Evolutionary conservation across 1,284 basidiomycete genomes (phyloP).

Genomic region (Boletus semigastroideus): DNA sequence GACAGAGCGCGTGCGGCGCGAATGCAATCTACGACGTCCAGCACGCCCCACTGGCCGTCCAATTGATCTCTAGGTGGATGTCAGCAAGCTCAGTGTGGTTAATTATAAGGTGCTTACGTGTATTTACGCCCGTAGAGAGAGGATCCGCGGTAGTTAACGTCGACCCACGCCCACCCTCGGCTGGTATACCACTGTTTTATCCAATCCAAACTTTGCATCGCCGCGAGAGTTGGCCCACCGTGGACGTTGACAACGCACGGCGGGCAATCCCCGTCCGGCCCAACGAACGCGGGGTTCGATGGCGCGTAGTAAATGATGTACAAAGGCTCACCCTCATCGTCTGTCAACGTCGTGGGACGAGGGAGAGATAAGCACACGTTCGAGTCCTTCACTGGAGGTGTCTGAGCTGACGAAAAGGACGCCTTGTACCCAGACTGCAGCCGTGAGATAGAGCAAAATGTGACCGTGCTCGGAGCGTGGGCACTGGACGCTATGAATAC

Average conservation of each 20-base stretch:
- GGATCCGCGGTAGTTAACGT: slow-evolving; percentile 4
- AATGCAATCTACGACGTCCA: slow-evolving; percentile 2
- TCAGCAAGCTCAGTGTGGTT: background rate
- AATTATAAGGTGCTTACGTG: background rate
- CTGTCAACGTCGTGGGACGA: background rate
- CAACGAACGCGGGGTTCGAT: background rate
- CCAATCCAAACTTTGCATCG: background rate
- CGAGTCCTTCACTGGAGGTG: background rate
- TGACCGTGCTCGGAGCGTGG: background rate
- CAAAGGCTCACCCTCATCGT: background rate
- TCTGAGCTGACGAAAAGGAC: background rate
- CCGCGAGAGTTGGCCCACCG: background rate
- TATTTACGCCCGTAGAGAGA: slow-evolving; percentile 2
- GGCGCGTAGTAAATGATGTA: slow-evolving; percentile 2
- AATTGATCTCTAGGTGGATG: background rate
- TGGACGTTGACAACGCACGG: slow-evolving; percentile 3
- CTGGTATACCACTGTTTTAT: slow-evolving; percentile 5
- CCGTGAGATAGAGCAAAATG: background rate
- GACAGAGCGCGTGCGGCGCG: background rate
- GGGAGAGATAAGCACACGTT: background rate
- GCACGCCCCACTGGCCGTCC: slow-evolving; percentile 1
- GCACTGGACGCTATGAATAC: slow-evolving; percentile 1
- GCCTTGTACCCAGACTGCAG: background rate
- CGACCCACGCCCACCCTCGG: slow-evolving; percentile 5
- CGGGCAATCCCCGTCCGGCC: background rate